Base-by-base conservation (phyloP, 2,329 filamentous ascomycete genomes). In the Fusarium keratoplasticum region DNA sequence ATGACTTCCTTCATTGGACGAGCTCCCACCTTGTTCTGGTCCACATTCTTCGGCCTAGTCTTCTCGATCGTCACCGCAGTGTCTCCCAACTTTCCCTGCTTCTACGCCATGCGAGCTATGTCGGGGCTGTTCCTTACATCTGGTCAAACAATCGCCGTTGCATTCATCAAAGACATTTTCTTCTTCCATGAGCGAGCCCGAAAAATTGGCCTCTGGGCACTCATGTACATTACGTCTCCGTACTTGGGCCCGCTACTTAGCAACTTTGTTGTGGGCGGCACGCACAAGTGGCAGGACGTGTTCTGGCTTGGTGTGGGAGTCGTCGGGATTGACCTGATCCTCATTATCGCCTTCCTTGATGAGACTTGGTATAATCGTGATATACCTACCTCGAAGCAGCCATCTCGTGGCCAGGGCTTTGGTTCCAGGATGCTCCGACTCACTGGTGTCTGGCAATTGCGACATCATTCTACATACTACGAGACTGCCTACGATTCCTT, bases 91-190 rank as follows among this genome's bases (percentile, higher is more conserved):
- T 74, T 72, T 3, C n/a, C 27, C 18, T 61, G 44, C 8, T 76
- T 75, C 54, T 58, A 57, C 14, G 74, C 50, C 10, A 61, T 69
- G 33, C 60, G 74, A 52, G 72, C 72, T 2, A 33, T 75, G 4
- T 60, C 42, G 2, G 84, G 87, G 22, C 84, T 88, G 71, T 87
- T 88, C 77, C 83, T 82, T 36, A 87, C 86, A 6, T 84, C 84
- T 9, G 78, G 80, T 9, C 85, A 87, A 67, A 83, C 81, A 6
- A 82, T 83, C 18, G 86, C 86, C 11, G 81, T 90, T 61, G 86
- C 87, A 73, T 87, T 87, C 75, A 86, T 89, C 76, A 86, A 89
- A 63, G 89, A 91, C 77, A 84, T 89, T 66, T 91, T 89, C 82
- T 90, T 89, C 81, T 89, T 90, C 79, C 89, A 91, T 73, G 85